A percentile compares a stretch with the other conserved stretches of the same genome.
Conservation (phyloP, 352 stramenopile genomes). For the Phytophthora boehmeriae region DNA sequence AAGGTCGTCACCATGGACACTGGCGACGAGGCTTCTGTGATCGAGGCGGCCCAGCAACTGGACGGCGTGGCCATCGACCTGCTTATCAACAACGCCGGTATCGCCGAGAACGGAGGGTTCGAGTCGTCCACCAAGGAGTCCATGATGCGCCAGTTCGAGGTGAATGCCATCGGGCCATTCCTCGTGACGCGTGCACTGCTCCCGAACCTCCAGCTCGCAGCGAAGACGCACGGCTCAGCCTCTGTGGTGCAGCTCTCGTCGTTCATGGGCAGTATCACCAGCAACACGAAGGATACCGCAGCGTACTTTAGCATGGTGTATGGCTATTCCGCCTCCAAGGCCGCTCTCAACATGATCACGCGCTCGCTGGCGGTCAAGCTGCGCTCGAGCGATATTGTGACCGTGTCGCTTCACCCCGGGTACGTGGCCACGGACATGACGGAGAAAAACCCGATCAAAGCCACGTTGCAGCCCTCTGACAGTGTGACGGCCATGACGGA, state of each 20-base stretch:
- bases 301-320: conserved; percentile 32
- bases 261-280: conserved; percentile 42
- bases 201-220: conserved; percentile 37
- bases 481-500: conserved; percentile 20
- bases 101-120: conserved; percentile 24
- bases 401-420: conserved; percentile 28
- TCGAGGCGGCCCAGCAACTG: conserved; percentile 30
- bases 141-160: conserved; percentile 48
- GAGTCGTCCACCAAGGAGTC: conserved; percentile 34
- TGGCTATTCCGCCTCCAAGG: conserved; percentile 61
- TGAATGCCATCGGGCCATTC: conserved; percentile 53
- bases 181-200: conserved; percentile 49
- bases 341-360: conserved; percentile 64
- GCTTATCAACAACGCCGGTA: conserved; percentile 58
- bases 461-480: conserved; percentile 5
- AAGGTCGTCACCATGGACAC: conserved; percentile 47
- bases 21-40: conserved; percentile 38
- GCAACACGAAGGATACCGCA: conserved; percentile 23
- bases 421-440: conserved; percentile 43
- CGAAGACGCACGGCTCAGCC: conserved; percentile 31
- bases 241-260: conserved; percentile 46
- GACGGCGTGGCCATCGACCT: conserved; percentile 48
- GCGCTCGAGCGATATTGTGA: conserved; percentile 26
- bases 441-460: neutral
- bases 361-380: conserved; percentile 41